These are phyloP conservation scores for Vitis hybrid DNA, from an alignment of 177 flowering plant species.

Conservation along the genomic window DNA sequence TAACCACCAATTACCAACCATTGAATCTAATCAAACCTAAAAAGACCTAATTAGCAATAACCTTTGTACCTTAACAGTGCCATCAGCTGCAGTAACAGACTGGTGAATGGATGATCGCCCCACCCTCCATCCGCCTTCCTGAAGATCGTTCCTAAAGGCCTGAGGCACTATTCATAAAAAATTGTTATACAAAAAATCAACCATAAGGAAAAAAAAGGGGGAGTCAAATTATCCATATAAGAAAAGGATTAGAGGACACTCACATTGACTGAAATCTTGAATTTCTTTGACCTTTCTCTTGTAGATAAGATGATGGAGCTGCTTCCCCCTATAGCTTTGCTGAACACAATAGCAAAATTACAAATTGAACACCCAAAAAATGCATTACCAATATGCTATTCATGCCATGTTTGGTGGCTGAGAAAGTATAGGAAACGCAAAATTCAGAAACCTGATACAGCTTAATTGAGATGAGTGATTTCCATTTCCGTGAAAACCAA, in stretches of 20 bases:
- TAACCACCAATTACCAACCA: no score
- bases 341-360: slow-evolving; percentile 19
- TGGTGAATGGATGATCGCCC: slow-evolving; percentile 78
- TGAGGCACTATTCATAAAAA: slow-evolving; percentile 62
- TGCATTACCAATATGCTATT: neutral
- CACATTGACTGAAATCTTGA: slow-evolving; percentile 75
- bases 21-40: no score
- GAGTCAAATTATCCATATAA: neutral
- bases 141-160: slow-evolving; percentile 75
- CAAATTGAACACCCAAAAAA: neutral
- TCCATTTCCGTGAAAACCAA: neutral
- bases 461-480: no score
- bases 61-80: slow-evolving; percentile 73
- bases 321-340: slow-evolving; percentile 95
- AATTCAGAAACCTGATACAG: neutral
- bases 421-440: slow-evolving; percentile 5
- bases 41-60: no score
- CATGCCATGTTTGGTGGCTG: neutral
- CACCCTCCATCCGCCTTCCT: slow-evolving; percentile 88
- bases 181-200: neutral
- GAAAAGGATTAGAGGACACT: slow-evolving; percentile 17
- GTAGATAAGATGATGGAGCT: slow-evolving; percentile 83
- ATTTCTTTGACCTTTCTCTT: slow-evolving; percentile 78
- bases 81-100: slow-evolving; percentile 85
- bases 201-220: neutral